These are phyloP conservation scores for Debaryomyces udenii DNA, from an alignment of 1,139 yeast species.

Conservation along the genomic window DNA sequence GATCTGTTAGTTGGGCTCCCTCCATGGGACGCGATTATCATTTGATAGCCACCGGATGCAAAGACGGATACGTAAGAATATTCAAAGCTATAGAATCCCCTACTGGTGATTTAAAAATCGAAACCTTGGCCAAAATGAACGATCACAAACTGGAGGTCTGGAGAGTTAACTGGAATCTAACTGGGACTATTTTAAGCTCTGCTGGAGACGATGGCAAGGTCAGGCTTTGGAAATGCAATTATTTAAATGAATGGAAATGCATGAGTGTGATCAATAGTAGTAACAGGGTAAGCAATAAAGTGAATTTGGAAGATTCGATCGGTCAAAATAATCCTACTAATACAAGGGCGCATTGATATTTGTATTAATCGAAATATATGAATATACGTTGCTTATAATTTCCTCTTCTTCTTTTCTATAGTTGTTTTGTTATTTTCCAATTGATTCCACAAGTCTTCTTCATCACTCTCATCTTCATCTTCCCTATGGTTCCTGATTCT, in stretches of 20 bases:
- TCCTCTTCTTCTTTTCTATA: conserved; percentile 28
- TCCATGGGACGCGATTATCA: conserved; percentile 91
- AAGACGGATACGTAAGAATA: conserved; percentile 88
- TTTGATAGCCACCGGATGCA: conserved; percentile 90
- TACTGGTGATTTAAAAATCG: conserved; percentile 38
- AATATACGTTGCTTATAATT: conserved; percentile 11
- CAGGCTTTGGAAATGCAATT: conserved; percentile 88
- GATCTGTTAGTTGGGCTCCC: conserved; percentile 97
- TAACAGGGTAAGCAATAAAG: conserved; percentile 19
- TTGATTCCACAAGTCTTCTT: conserved; percentile 44
- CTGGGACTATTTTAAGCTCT: conserved; percentile 89
- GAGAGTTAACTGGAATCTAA: conserved; percentile 93
- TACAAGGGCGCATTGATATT: conserved; percentile 3
- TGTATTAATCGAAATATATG: conserved; percentile 6
- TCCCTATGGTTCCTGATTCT: conserved; percentile 23
- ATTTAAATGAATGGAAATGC: conserved; percentile 86
- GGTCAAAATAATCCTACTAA: conserved; percentile 9
- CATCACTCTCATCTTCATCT: conserved; percentile 34
- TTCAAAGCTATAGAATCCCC: conserved; percentile 62
- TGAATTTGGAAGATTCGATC: conserved; percentile 21
- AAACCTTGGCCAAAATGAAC: conserved; percentile 45
- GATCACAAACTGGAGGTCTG: conserved; percentile 92
- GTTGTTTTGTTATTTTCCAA: conserved; percentile 30
- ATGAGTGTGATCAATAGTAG: conserved; percentile 76
- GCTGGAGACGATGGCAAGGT: conserved; percentile 96